A percentile compares a stretch with the other conserved stretches of the same genome.
These are phyloP conservation scores for Biancaea sappan DNA, from an alignment of 306 rosid genomes.

Conservation along the genomic window DNA sequence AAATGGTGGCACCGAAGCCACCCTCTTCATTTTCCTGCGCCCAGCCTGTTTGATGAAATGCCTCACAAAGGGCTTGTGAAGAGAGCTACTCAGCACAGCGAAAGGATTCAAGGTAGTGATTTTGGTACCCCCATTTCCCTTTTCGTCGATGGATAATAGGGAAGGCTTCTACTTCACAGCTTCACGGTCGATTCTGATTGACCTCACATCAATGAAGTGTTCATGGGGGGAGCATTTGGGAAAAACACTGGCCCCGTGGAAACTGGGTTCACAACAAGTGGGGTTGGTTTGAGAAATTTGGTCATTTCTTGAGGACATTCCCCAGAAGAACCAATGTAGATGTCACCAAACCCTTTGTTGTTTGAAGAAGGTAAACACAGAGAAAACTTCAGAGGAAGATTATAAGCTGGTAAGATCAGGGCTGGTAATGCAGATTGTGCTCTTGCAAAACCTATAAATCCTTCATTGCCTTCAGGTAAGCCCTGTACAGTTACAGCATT, in stretches of 20 bases:
- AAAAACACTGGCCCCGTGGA: not conserved
- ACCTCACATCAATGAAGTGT: too few species aligned
- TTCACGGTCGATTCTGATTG: constrained; percentile 29
- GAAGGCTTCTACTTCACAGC: constrained; percentile 34
- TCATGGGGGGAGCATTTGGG: constrained; percentile 8
- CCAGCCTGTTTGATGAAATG: constrained; percentile 37
- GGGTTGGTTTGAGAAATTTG: constrained; percentile 15
- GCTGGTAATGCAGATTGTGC: not conserved
- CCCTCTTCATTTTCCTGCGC: constrained; percentile 29
- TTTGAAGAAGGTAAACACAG: constrained; percentile 32
- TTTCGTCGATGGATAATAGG: constrained; percentile 12
- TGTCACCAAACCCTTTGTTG: constrained; percentile 22
- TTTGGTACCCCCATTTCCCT: constrained; percentile 35
- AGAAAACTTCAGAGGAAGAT: constrained; percentile 24
- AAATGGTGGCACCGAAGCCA: constrained; percentile 37
- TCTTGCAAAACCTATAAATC: constrained; percentile 28
- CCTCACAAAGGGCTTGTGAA: constrained; percentile 31
- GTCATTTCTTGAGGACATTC: not conserved
- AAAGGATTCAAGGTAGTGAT: constrained; percentile 25
- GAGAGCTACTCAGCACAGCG: constrained; percentile 18
- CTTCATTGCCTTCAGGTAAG: constrained; percentile 33
- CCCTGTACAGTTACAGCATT: too few species aligned
- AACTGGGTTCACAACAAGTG: constrained; percentile 6
- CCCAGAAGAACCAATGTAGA: not conserved
- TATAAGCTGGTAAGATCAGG: constrained; percentile 5